These are phyloP conservation scores for Fagus sylvatica DNA, from an alignment of 306 rosid species.

Conservation along the genomic window DNA sequence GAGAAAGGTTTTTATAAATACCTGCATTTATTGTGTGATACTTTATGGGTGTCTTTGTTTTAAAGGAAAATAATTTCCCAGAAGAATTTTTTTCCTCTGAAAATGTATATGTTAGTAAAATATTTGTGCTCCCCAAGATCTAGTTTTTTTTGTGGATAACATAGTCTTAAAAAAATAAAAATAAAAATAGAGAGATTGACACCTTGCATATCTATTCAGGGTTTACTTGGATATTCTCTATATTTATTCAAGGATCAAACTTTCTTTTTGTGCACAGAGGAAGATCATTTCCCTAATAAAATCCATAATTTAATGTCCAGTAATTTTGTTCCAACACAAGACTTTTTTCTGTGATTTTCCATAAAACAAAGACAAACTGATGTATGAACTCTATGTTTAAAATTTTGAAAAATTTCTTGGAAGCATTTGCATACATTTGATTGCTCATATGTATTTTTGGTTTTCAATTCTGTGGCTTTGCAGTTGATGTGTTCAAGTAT, in stretches of 20 bases:
- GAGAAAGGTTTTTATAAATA: constrained; percentile 49
- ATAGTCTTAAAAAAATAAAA: neutral
- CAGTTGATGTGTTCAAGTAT: constrained; percentile 61
- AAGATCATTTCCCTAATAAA: neutral
- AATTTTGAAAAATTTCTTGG: constrained; percentile 16
- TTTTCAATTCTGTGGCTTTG: constrained; percentile 34
- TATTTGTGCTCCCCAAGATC: neutral
- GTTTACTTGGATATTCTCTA: neutral
- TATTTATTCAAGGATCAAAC: neutral
- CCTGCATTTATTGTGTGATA: constrained; percentile 1
- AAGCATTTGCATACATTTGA: constrained; percentile 20
- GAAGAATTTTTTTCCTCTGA: neutral
- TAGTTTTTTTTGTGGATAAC: neutral
- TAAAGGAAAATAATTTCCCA: neutral
- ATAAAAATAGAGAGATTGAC: neutral
- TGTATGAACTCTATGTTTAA: neutral
- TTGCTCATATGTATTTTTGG: constrained; percentile 17
- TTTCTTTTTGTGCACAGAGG: neutral
- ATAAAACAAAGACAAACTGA: neutral
- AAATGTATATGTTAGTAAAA: neutral
- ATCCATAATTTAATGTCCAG: neutral
- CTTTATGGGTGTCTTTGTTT: neutral
- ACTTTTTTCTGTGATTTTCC: neutral
- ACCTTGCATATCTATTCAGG: neutral
- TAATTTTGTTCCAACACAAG: neutral